Evolutionary conservation across 2,329 filamentous ascomycete species (phyloP), one percentile per base, ranked within the genome.

Genomic region (Hortaea werneckii): DNA sequence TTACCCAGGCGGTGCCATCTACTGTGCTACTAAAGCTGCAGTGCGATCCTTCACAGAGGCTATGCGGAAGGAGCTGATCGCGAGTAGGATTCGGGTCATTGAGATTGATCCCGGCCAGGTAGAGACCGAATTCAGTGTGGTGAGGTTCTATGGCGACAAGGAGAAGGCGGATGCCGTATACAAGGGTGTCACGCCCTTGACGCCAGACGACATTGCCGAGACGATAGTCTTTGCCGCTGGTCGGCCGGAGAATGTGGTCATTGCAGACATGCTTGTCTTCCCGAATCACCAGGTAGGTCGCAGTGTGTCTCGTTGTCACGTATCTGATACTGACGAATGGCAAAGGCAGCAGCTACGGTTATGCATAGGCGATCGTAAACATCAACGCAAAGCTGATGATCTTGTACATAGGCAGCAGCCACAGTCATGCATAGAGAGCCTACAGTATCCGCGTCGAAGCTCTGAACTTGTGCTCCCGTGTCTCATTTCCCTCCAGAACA

Each of bases 81-180:
- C 83, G 5, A 86, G 83, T 12, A 75, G 85, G 46, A 86, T 95
- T 51, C 74, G 89, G 46, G 75, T 95, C 50, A 94, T 95, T 51
- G 85, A 87, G 66, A 76, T 95, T 58, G 89, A 95, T 59, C 89
- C 89, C 0, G 89, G 89, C 27, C 88, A 94, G 69, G 88, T 95
- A 40, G 87, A 95, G 74, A 95, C 89, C 39, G 86, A 95, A 64
- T 95, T 95, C 68, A 90, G 85, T 2, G 73, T 95, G 12, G 85
- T 95, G 37, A 76, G 89, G 50, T 95, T 92, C 66, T 82, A 86
- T 52, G 89, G 89, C 5, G 89, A 95, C 65, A 89, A 89, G 73
- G 64, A 75, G 50, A 94, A 94, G 73, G 89, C 89, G 4, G 85
- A 92, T 71, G 85, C 86, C 42, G 87, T 95, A 44, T 95, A 95